Evolutionary conservation across 768 basidiomycete species (phyloP).

Genomic region (Ramaria rubella): DNA sequence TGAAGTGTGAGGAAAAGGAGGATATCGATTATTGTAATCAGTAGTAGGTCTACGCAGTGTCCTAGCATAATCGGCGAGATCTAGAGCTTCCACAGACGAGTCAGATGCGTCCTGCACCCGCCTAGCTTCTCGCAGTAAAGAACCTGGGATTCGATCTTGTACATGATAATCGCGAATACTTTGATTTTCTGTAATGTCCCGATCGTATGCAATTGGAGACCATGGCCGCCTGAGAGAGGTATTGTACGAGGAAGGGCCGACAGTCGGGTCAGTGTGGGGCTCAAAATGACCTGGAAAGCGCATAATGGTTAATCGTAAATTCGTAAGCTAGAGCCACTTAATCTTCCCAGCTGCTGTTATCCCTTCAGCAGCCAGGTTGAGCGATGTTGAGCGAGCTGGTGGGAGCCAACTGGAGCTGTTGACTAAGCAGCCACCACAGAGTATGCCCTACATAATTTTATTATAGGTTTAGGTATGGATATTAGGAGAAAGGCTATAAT

Average conservation of each 20-base stretch:
- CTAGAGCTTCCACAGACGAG: conserved; percentile 61
- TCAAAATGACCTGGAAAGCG: conserved; percentile 4
- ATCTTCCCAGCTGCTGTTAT: background rate
- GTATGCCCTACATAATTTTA: too few species aligned
- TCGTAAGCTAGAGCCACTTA: background rate
- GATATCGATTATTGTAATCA: conserved; percentile 26
- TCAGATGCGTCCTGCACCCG: conserved; percentile 46
- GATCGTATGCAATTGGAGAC: conserved; percentile 2
- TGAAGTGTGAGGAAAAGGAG: conserved; percentile 17
- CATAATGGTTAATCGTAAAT: background rate
- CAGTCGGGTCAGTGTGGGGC: background rate
- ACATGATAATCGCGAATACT: background rate
- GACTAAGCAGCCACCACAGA: background rate
- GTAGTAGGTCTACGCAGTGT: conserved; percentile 34
- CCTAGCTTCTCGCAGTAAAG: background rate
- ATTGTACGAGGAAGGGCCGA: background rate
- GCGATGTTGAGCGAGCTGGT: too few species aligned
- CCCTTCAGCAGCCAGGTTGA: background rate
- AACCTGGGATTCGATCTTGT: background rate
- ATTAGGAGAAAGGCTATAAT: too few species aligned
- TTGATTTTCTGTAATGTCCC: background rate
- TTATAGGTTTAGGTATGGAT: too few species aligned
- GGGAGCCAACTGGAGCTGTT: background rate
- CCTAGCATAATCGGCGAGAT: conserved; percentile 63
- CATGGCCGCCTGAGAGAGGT: background rate